Evolutionary conservation across 768 basidiomycete genomes (phyloP).

Genomic region (Galerina marginata): DNA sequence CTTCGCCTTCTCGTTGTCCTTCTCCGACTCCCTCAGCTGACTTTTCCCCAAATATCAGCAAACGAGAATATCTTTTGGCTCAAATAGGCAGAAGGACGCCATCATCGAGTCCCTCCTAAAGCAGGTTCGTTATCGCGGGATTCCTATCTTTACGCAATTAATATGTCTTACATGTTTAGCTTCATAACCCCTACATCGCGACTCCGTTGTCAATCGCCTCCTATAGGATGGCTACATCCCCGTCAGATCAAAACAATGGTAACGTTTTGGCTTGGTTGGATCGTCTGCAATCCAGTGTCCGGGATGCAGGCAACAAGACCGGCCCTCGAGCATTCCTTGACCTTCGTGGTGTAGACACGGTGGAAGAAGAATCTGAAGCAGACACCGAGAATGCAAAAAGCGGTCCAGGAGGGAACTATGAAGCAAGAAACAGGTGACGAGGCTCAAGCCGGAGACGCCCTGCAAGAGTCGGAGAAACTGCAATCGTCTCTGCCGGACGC

Average conservation of each 20-base stretch:
- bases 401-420: slow-evolving; percentile 16
- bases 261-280: slow-evolving; percentile 81
- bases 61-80: slow-evolving; percentile 84
- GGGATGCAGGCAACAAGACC: slow-evolving; percentile 48
- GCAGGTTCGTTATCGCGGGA: slow-evolving; percentile 52
- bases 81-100: slow-evolving; percentile 85
- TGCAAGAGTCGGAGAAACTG: slow-evolving; percentile 49
- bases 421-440: slow-evolving; percentile 29
- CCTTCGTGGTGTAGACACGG: slow-evolving; percentile 35
- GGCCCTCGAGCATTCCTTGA: slow-evolving; percentile 53
- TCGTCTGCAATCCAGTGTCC: slow-evolving; percentile 65
- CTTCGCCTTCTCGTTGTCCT: slow-evolving; percentile 30
- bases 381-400: slow-evolving; percentile 37
- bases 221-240: slow-evolving; percentile 78
- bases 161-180: slow-evolving; percentile 41
- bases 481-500: slow-evolving; percentile 66
- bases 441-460: slow-evolving; percentile 35
- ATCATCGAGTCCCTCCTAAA: slow-evolving; percentile 87
- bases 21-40: slow-evolving; percentile 45
- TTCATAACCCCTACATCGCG: slow-evolving; percentile 82
- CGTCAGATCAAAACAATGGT: slow-evolving; percentile 71
- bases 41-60: slow-evolving; percentile 53
- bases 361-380: slow-evolving; percentile 49
- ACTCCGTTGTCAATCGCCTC: slow-evolving; percentile 82
- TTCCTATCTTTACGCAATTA: background rate